Base-by-base conservation (phyloP, 805 yeast genomes). In the Ogataea trehaloabstinens region DNA sequence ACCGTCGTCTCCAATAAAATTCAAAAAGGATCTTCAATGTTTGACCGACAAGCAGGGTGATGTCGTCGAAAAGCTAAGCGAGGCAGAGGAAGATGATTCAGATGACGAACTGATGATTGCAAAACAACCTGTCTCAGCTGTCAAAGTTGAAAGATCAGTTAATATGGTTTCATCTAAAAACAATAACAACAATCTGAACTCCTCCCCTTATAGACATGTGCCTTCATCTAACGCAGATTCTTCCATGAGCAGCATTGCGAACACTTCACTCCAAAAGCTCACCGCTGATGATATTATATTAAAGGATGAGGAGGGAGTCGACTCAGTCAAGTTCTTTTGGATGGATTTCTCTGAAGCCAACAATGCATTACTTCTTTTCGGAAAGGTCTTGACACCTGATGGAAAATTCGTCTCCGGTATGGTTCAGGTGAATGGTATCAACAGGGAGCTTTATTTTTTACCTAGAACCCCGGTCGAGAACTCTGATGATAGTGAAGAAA, bases 321-420 rank as follows among this genome's bases (percentile, higher is more conserved):
- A 41, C 2, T 35, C 48, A 2, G 74, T 89, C 56, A 76, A 77
- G 51, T 80, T 91, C 81, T 93, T 74, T 60, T 93, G 97, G 97
- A 64, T 85, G 21, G 99, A 93, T 61, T 89, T 80, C 59, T 71
- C 84, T 18, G 98, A 91, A 57, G 78, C 83, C 10, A 85, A 82
- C 42, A 74, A 74, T 49, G 64, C 80, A 0, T 63, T 93, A 34
- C 59, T 86, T 15, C 68, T 93, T 7, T 91, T 85, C 59, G 99
- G 99, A 38, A 88, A 89, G 56, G 73, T 84, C 10, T 70, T 73
- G 40, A 70, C 89, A 4, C 65, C 65, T 6, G 80, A 78, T 34
- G 78, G 80, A 4, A 65, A 70, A 7, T 59, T 76, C 19, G 84
- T 82, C 4, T 86, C 95, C 2, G 82, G 85, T 35, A 76, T 86